These are phyloP conservation scores for Lactarius psammicola DNA, from an alignment of 768 basidiomycete genomes.

Conservation along the genomic window DNA sequence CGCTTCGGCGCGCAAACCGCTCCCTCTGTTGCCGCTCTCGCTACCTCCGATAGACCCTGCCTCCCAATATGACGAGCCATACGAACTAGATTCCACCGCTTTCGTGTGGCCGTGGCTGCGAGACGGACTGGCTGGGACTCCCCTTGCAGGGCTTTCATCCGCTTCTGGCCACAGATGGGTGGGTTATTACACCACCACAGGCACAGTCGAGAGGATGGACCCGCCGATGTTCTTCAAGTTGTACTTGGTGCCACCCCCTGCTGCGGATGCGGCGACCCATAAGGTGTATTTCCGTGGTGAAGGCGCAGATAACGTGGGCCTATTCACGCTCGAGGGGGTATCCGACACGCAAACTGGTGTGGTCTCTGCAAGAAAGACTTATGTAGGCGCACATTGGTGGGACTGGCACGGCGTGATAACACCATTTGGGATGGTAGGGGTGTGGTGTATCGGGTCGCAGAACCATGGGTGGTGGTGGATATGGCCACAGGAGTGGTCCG, in stretches of 20 bases:
- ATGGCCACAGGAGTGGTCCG: constrained; percentile 19
- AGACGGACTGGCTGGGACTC: constrained; percentile 13
- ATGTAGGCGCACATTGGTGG: background rate
- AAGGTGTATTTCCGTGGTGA: background rate
- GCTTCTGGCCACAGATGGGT: background rate
- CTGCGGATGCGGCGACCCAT: background rate
- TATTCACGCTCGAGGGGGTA: background rate
- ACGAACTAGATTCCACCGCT: background rate
- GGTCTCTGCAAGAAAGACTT: background rate
- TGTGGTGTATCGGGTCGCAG: background rate
- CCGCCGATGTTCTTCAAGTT: constrained; percentile 14
- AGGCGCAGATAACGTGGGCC: background rate
- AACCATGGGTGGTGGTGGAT: constrained; percentile 13
- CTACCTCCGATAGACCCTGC: background rate
- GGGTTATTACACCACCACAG: background rate
- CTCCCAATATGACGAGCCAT: background rate
- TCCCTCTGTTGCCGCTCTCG: background rate
- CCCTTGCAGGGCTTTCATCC: background rate
- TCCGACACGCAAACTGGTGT: constrained; percentile 3
- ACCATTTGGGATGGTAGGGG: constrained; percentile 20
- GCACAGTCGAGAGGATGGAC: too few species aligned
- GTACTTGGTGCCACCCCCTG: background rate
- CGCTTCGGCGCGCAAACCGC: background rate
- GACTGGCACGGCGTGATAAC: constrained; percentile 5
- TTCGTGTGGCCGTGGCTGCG: constrained; percentile 13